These are phyloP conservation scores for Colletotrichum camelliae DNA, from an alignment of 2,329 filamentous ascomycete genomes.

Conservation along the genomic window DNA sequence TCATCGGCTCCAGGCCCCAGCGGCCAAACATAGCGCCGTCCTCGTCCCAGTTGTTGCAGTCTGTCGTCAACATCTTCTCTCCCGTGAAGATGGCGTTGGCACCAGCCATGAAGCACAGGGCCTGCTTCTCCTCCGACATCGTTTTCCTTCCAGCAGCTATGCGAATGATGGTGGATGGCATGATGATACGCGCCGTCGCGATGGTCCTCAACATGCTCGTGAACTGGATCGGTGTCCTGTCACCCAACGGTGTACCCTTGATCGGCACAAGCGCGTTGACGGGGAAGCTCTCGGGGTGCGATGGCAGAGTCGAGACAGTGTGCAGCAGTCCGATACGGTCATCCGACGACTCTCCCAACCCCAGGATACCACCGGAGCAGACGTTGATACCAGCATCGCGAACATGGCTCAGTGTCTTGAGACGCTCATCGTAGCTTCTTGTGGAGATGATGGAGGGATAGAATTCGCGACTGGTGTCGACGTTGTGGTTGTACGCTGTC, in stretches of 20 bases:
- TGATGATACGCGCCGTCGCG: slow-evolving; percentile 80
- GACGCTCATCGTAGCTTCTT: slow-evolving; percentile 83
- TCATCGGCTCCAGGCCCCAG: slow-evolving; percentile 85
- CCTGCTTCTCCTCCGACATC: slow-evolving; percentile 88
- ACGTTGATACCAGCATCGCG: slow-evolving; percentile 88
- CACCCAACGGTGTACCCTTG: slow-evolving; percentile 84
- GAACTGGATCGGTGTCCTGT: slow-evolving; percentile 75
- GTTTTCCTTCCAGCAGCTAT: slow-evolving; percentile 85
- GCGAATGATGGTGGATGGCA: slow-evolving; percentile 86
- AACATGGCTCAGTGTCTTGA: slow-evolving; percentile 80
- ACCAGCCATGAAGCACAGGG: slow-evolving; percentile 87
- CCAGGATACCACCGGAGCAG: slow-evolving; percentile 88
- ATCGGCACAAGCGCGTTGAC: slow-evolving; percentile 92
- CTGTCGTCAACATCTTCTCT: slow-evolving; percentile 94
- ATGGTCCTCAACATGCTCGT: slow-evolving; percentile 82
- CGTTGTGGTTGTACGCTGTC: slow-evolving; percentile 94
- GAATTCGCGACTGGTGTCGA: slow-evolving; percentile 89
- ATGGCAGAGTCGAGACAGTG: slow-evolving; percentile 80
- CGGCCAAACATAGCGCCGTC: slow-evolving; percentile 82
- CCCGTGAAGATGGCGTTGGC: slow-evolving; percentile 96
- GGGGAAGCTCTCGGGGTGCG: slow-evolving; percentile 88
- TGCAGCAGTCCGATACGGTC: slow-evolving; percentile 86
- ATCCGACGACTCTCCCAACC: slow-evolving; percentile 77
- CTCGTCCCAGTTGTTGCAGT: slow-evolving; percentile 90
- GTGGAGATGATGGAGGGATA: slow-evolving; percentile 89